A percentile compares a stretch with the other conserved stretches of the same genome.
These are phyloP conservation scores for Escallonia herrerae DNA, from an alignment of 129 eudicot species.

Conservation along the genomic window DNA sequence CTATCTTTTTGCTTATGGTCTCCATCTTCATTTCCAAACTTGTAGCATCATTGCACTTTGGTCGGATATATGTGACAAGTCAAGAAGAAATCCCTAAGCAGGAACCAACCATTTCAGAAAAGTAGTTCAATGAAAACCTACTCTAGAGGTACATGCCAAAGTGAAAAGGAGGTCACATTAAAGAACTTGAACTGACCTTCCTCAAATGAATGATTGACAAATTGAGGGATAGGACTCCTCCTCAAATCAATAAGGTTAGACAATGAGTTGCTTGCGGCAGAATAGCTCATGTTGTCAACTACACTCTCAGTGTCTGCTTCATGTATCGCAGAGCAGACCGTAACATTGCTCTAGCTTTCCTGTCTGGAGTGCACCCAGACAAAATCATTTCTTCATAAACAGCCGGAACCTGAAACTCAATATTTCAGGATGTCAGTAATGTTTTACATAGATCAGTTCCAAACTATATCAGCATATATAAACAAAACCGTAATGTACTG, in stretches of 20 bases:
- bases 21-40: neutral
- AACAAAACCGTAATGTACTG: too few species aligned
- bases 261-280: conserved; percentile 11
- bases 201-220: neutral
- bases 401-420: conserved; percentile 69
- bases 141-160: too few species aligned
- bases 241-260: neutral
- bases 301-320: conserved; percentile 55
- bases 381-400: conserved; percentile 92
- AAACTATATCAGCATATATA: too few species aligned
- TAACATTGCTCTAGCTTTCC: conserved; percentile 90
- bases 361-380: conserved; percentile 88
- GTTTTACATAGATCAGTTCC: too few species aligned
- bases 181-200: neutral
- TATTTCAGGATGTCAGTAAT: too few species aligned
- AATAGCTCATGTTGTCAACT: conserved; percentile 14
- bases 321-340: conserved; percentile 89
- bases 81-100: conserved; percentile 10
- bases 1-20: neutral
- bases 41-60: conserved; percentile 16
- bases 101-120: neutral
- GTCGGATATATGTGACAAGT: neutral
- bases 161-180: neutral
- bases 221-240: too few species aligned
- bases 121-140: neutral